These are phyloP conservation scores for Toxoplasma gondii DNA, from an alignment of 169 alveolate genomes.

Conservation along the genomic window DNA sequence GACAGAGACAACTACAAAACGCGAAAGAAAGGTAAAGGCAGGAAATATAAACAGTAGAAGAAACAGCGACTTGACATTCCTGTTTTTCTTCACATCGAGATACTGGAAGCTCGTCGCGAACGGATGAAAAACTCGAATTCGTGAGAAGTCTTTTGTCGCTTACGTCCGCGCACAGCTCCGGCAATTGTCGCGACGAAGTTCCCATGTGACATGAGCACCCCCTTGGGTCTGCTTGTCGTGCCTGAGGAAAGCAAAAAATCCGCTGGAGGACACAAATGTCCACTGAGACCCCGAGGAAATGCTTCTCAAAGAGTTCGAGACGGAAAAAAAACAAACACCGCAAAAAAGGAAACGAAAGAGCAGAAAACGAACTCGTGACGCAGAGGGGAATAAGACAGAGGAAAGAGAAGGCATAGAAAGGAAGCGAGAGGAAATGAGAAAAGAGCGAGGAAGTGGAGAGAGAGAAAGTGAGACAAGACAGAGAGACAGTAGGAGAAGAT, in stretches of 20 bases:
- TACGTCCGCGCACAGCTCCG: slow-evolving; percentile 62
- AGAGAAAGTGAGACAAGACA: too few species aligned
- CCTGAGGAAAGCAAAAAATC: background rate
- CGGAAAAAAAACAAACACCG: background rate
- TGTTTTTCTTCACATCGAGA: too few species aligned
- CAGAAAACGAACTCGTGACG: too few species aligned
- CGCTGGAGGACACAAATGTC: background rate
- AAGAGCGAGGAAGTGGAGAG: too few species aligned
- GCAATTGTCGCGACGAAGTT: slow-evolving; percentile 64
- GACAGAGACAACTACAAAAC: too few species aligned
- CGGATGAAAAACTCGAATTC: too few species aligned
- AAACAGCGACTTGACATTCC: background rate
- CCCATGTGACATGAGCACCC: slow-evolving; percentile 94
- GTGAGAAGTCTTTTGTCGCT: background rate
- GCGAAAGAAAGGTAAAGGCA: too few species aligned
- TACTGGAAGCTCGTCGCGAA: too few species aligned
- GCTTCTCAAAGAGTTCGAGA: background rate
- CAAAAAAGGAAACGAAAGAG: background rate
- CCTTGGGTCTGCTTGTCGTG: slow-evolving; percentile 98
- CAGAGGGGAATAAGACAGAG: background rate
- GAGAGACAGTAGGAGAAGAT: too few species aligned
- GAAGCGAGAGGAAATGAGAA: background rate
- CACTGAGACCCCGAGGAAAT: slow-evolving; percentile 2
- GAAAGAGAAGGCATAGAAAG: background rate
- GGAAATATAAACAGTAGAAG: background rate